Evolutionary conservation across 73 alveolate genomes (phyloP), one percentile per base, ranked within the genome.

Genomic region (Loxodes magnus): DNA sequence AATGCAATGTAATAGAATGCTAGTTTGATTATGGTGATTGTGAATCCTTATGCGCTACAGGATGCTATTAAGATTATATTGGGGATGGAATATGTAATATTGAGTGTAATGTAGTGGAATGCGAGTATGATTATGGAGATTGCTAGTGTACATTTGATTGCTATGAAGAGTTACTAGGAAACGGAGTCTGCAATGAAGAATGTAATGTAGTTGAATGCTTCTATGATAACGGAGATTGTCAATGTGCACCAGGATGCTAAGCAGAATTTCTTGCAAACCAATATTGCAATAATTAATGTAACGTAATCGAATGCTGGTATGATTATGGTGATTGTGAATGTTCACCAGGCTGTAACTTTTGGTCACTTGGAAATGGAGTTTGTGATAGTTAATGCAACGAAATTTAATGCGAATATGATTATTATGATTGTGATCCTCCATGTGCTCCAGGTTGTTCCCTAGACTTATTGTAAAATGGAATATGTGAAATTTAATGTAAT

Each of bases 251-350:
- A n/a, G 17, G 39, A 0, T 1, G 34, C 2, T 10, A 23, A 24
- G 2, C 1, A 0, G 17, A 24, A 1, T 7, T 22, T 15, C 46
- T 46, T 22, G 59, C 43, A 1, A 41, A 46, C 27, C 43, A 41
- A 22, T 25, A 22, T 1, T 46, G 59, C 17, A 41, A 46, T 2
- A 19, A 12, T 2, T 4, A 0, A 0, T 46, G 59, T 19, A 7
- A 21, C 10, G 2, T 10, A 25, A 12, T 10, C 9, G 59, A 46
- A 46, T 46, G 59, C 26, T 9, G 39, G 2, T 46, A 25, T 46
- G 59, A 46, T 19, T 46, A 25, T 22, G 59, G 59, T 10, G 59
- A 46, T 2, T 46, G 59, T 46, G 59, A 46, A 17, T 46, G 59
- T 19, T 16, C 59, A 0, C 1, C 39, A 5, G 50, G 39, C 1